phyloP scores from a whole-genome alignment of 371 early-diverging fungal species.

The Syncephalastrum racemosum region DNA sequence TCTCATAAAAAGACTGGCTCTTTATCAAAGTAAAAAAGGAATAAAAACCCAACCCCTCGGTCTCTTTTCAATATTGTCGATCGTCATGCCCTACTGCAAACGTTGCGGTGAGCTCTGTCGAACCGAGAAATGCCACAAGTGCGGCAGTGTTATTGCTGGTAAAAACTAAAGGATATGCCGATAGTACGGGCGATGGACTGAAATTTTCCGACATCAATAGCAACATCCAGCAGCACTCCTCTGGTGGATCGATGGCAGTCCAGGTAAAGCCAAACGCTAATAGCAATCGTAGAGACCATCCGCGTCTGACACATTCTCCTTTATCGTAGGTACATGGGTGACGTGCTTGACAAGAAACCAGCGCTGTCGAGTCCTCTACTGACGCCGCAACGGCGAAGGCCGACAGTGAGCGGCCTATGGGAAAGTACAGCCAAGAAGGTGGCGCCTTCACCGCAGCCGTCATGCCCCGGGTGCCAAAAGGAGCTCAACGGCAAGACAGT shows the following conservation, averaged over 20 bases:
- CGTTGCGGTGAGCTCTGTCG: conserved; percentile 39
- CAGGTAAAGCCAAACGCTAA: conserved; percentile 17
- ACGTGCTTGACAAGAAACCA: too few relatives aligned
- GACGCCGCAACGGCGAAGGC: not conserved
- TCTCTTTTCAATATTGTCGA: too few relatives aligned
- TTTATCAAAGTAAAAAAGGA: not conserved
- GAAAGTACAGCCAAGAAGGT: not conserved
- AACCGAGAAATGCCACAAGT: conserved; percentile 29
- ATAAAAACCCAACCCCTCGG: not conserved
- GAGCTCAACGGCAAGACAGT: conserved; percentile 33
- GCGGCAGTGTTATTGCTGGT: conserved; percentile 26
- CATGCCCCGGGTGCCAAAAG: conserved; percentile 30
- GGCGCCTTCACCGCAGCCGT: too few relatives aligned
- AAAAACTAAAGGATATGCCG: not conserved
- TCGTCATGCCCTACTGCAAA: conserved; percentile 33
- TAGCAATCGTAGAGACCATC: too few relatives aligned
- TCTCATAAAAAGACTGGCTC: not conserved
- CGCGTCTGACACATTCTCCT: too few relatives aligned
- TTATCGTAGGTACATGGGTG: not conserved
- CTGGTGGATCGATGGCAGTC: conserved; percentile 31
- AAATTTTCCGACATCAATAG: not conserved
- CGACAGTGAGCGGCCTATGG: not conserved
- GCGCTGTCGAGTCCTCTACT: not conserved
- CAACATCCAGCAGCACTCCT: conserved; percentile 1
- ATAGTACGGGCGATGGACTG: too few relatives aligned